These are phyloP conservation scores for Lenwebbia sp. DNA, from an alignment of 345 rosid species.

Conservation along the genomic window DNA sequence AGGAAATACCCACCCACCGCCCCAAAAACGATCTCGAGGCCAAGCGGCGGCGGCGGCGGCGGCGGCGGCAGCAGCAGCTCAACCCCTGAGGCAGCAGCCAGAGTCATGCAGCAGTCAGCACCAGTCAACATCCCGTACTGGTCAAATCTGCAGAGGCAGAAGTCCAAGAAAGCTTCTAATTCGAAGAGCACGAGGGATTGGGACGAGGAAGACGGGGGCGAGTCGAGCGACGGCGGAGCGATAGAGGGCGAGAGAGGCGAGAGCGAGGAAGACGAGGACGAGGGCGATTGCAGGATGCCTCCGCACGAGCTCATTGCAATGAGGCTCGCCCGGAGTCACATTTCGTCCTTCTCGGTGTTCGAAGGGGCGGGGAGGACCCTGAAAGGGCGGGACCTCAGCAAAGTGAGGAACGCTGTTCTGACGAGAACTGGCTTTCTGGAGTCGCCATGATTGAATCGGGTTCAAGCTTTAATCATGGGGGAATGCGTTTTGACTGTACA, in stretches of 20 bases:
- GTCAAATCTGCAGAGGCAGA: constrained; percentile 32
- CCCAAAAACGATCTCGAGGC: constrained; percentile 44
- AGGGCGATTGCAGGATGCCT: constrained; percentile 26
- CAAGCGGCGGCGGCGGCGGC: not conserved
- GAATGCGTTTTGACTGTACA: not conserved
- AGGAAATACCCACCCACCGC: constrained; percentile 25
- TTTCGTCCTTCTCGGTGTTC: constrained; percentile 59
- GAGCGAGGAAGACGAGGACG: not conserved
- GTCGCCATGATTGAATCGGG: not conserved
- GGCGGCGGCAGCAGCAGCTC: constrained; percentile 1
- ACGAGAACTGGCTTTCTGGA: constrained; percentile 86
- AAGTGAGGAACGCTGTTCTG: constrained; percentile 65
- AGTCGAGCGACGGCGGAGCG: constrained; percentile 1
- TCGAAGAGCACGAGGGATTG: not conserved
- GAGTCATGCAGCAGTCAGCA: constrained; percentile 40
- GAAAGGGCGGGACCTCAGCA: constrained; percentile 78
- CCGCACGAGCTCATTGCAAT: constrained; percentile 64
- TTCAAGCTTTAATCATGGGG: not conserved
- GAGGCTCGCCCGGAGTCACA: constrained; percentile 49
- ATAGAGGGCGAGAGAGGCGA: not conserved
- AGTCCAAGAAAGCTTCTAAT: constrained; percentile 17
- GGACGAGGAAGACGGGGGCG: constrained; percentile 2
- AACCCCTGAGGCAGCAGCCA: constrained; percentile 1
- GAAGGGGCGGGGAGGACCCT: constrained; percentile 85
- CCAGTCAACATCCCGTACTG: constrained; percentile 69